These are phyloP conservation scores for Rhizopogon roseolus DNA, from an alignment of 768 basidiomycete genomes.

Conservation along the genomic window DNA sequence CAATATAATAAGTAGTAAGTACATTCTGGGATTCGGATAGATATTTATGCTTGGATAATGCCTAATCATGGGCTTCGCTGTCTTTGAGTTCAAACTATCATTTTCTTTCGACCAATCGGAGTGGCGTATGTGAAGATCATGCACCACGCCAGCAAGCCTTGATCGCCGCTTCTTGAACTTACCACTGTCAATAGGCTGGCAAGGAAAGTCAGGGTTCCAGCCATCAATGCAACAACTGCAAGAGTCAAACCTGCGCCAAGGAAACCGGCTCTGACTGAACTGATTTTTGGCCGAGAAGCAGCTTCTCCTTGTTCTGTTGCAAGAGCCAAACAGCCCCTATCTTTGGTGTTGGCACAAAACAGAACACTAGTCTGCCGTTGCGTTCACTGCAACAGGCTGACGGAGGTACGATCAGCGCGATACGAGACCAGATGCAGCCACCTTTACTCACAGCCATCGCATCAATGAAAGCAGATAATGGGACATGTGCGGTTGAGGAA, in stretches of 20 bases:
- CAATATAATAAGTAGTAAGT: no score
- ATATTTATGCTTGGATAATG: neutral
- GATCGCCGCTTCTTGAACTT: conserved; percentile 8
- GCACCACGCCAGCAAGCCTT: conserved; percentile 6
- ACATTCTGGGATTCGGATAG: no score
- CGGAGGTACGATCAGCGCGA: neutral
- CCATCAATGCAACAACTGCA: conserved; percentile 33
- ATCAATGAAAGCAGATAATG: conserved; percentile 46
- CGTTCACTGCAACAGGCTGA: conserved; percentile 47
- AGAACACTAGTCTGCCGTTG: conserved; percentile 53
- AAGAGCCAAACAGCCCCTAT: conserved; percentile 50
- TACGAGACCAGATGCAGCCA: neutral
- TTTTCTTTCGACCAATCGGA: conserved; percentile 1
- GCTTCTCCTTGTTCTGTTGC: conserved; percentile 21
- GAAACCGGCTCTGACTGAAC: conserved; percentile 61
- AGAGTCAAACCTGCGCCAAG: conserved; percentile 56
- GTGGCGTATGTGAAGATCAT: neutral
- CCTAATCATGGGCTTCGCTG: neutral
- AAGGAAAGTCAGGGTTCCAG: conserved; percentile 35
- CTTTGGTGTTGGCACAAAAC: conserved; percentile 51
- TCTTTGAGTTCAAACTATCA: conserved; percentile 18
- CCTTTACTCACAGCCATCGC: conserved; percentile 29
- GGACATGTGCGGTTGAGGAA: conserved; percentile 41
- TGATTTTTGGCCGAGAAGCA: conserved; percentile 35
- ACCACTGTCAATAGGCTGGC: conserved; percentile 31